Percentiles rank a stretch among this genome's conserved stretches.
phyloP scores from a whole-genome alignment of 306 rosid genomes.

The Vicia faba region DNA sequence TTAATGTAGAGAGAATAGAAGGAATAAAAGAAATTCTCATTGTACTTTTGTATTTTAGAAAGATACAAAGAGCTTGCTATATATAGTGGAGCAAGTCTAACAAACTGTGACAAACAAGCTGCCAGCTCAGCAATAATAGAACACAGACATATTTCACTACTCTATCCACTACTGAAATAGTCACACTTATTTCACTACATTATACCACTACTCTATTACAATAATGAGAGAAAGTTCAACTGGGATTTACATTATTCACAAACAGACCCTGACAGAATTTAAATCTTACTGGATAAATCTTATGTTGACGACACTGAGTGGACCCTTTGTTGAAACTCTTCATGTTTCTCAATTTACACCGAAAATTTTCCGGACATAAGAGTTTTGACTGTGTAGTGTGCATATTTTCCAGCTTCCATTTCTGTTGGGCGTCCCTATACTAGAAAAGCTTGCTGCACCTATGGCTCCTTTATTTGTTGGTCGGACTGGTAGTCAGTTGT shows the following conservation, averaged over 20 bases:
- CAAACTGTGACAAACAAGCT: no score
- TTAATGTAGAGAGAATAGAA: no score
- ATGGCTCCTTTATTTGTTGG: constrained; percentile 86
- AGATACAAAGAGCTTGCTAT: no score
- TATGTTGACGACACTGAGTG: not conserved
- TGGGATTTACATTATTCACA: constrained; percentile 9
- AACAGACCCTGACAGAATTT: constrained; percentile 21
- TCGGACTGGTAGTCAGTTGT: constrained; percentile 90
- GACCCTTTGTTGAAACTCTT: constrained; percentile 21
- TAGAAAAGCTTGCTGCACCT: constrained; percentile 84
- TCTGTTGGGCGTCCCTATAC: constrained; percentile 76
- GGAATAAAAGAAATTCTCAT: no score
- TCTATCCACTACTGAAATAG: no score
- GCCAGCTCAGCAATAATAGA: no score
- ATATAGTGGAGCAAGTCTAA: no score
- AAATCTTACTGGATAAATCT: constrained; percentile 15
- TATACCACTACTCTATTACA: no score
- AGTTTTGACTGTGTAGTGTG: constrained; percentile 26
- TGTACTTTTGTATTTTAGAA: no score
- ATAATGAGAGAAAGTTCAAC: constrained; percentile 1
- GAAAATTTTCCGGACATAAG: constrained; percentile 13
- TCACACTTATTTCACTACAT: no score
- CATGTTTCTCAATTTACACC: constrained; percentile 32
- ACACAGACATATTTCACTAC: no score
- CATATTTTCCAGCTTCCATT: constrained; percentile 79